Conservation (phyloP, 2,329 filamentous ascomycete genomes). For the Didymella glomerata region DNA sequence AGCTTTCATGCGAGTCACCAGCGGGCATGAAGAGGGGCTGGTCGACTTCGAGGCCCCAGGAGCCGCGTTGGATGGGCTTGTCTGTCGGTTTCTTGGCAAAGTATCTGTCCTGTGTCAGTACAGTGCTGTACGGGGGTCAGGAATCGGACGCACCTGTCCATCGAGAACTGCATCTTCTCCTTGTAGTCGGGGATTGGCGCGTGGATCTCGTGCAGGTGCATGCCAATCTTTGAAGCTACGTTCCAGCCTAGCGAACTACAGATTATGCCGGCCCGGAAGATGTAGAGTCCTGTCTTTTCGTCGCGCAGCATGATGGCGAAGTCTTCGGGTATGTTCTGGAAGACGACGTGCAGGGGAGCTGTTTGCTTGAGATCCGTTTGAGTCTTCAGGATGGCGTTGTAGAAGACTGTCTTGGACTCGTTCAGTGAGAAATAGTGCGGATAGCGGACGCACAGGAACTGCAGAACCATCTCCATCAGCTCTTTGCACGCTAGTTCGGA, state of each 20-base stretch:
- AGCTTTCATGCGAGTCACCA: constrained; percentile 69
- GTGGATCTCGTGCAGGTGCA: constrained; percentile 76
- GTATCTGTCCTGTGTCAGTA: constrained; percentile 61
- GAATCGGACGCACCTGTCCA: constrained; percentile 71
- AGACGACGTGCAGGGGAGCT: constrained; percentile 73
- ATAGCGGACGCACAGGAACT: constrained; percentile 81
- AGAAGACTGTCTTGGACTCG: constrained; percentile 63
- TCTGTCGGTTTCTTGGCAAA: constrained; percentile 80
- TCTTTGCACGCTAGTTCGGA: constrained; percentile 84
- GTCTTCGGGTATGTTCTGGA: constrained; percentile 84
- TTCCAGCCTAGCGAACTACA: constrained; percentile 86
- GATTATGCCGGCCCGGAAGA: constrained; percentile 77
- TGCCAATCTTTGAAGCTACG: constrained; percentile 75
- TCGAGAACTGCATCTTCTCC: constrained; percentile 86
- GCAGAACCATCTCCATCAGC: constrained; percentile 84
- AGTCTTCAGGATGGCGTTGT: constrained; percentile 73
- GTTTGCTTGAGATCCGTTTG: constrained; percentile 67
- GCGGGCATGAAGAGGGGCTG: constrained; percentile 78
- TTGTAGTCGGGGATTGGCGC: constrained; percentile 80
- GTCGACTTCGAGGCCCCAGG: constrained; percentile 82
- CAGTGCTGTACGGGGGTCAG: background rate
- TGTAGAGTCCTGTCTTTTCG: constrained; percentile 74
- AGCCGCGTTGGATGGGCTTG: constrained; percentile 81
- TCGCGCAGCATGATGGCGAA: constrained; percentile 80
- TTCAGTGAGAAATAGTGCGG: constrained; percentile 75